phyloP scores from a whole-genome alignment of 1,284 basidiomycete species.

The Trametes sp. region DNA sequence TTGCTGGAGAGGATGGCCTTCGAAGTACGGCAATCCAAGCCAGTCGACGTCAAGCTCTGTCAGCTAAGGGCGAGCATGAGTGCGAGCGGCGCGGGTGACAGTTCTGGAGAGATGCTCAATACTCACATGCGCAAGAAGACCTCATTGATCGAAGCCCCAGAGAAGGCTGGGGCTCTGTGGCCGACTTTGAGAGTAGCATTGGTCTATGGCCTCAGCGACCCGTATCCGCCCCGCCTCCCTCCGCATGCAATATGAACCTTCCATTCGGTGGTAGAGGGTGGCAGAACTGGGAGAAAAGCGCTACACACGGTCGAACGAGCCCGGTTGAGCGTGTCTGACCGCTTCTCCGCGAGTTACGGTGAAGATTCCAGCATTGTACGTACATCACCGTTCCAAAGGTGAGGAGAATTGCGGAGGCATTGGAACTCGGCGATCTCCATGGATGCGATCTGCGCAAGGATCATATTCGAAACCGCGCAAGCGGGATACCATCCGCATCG shows the following conservation, averaged over 20 bases:
- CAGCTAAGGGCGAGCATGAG: background rate
- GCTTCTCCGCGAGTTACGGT: background rate
- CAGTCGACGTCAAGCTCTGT: constrained; percentile 6
- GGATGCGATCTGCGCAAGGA: constrained; percentile 2
- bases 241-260: background rate
- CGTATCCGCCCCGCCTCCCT: background rate
- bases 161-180: background rate
- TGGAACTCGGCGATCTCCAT: constrained; percentile 9
- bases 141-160: constrained; percentile 9
- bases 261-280: background rate
- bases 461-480: background rate
- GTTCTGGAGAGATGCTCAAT: constrained; percentile 4
- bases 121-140: constrained; percentile 9
- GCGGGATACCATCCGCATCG: background rate
- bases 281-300: background rate
- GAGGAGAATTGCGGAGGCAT: constrained; percentile 1
- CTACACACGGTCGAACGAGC: background rate
- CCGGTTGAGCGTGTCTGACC: background rate
- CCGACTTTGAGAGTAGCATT: background rate
- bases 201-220: constrained; percentile 1
- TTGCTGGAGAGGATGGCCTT: background rate
- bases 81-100: background rate
- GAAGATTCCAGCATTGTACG: background rate
- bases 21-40: constrained; percentile 11
- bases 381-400: constrained; percentile 1